Percentiles rank a stretch among this genome's conserved stretches.
Evolutionary conservation across 352 stramenopile species (phyloP).

Genomic region (Pythium oligandrum): DNA sequence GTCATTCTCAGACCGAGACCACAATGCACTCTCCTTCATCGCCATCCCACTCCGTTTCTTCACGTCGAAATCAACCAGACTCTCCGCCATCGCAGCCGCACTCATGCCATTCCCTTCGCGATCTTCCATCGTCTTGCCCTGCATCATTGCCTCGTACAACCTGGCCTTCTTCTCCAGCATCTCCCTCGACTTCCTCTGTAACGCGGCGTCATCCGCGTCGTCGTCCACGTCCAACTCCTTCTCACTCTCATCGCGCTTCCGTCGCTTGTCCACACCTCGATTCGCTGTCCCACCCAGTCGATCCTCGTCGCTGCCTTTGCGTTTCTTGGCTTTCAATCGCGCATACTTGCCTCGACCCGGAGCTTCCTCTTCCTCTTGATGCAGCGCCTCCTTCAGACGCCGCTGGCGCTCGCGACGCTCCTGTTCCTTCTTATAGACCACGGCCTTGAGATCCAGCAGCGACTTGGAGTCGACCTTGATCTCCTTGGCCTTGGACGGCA

Average conservation of each 20-base stretch:
- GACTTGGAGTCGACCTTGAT: conserved; percentile 86
- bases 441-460: conserved; percentile 75
- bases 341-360: conserved; percentile 36
- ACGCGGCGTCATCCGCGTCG: conserved; percentile 59
- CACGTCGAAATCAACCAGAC: conserved; percentile 57
- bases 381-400: conserved; percentile 21
- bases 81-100: conserved; percentile 30
- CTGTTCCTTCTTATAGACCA: conserved; percentile 82
- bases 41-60: not conserved
- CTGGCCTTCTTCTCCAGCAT: conserved; percentile 68
- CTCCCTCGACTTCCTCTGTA: conserved; percentile 45
- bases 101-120: conserved; percentile 5
- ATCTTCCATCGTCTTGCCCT: conserved; percentile 11
- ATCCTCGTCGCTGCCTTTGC: conserved; percentile 13
- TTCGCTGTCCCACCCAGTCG: conserved; percentile 29
- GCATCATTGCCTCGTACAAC: conserved; percentile 71
- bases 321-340: conserved; percentile 37
- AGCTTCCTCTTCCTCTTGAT: conserved; percentile 6
- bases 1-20: conserved; percentile 2
- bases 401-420: conserved; percentile 57
- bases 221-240: conserved; percentile 36
- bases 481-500: conserved; percentile 87
- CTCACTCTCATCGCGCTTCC: conserved; percentile 40
- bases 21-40: not conserved
- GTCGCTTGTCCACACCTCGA: conserved; percentile 51